Conservation (phyloP, 1,284 basidiomycete genomes). For the Hypsizygus ulmarius region DNA sequence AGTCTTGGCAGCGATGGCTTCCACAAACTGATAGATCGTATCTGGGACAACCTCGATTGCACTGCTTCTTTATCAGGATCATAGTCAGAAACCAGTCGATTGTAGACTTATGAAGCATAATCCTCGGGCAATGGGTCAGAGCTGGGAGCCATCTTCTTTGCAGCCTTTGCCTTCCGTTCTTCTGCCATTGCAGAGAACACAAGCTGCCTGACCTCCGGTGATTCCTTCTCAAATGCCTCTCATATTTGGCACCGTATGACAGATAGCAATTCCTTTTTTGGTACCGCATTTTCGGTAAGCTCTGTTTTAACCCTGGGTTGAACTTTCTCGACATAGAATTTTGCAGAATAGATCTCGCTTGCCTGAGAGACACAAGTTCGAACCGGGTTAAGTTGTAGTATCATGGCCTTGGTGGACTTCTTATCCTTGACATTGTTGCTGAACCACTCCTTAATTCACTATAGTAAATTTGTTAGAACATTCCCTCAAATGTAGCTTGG, state of each 20-base stretch:
- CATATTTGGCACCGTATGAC: not conserved
- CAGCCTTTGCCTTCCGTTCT: not conserved
- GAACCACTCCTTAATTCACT: constrained; percentile 3
- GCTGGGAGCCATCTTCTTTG: not conserved
- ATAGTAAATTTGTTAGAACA: not conserved
- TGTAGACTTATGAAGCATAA: constrained; percentile 1
- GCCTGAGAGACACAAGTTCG: not conserved
- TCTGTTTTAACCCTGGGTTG: not conserved
- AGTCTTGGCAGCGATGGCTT: not conserved
- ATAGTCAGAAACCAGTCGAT: not conserved
- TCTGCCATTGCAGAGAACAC: not conserved
- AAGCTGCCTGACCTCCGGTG: not conserved
- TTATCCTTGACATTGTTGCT: not conserved
- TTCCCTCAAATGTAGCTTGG: no score
- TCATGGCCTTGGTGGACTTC: not conserved
- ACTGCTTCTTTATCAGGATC: not conserved
- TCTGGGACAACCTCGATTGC: constrained; percentile 1
- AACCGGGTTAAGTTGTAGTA: not conserved
- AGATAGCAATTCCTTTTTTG: not conserved
- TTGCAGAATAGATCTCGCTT: not conserved
- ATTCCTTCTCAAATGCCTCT: not conserved
- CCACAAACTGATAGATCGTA: not conserved
- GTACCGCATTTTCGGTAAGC: not conserved
- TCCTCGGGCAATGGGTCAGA: no score
- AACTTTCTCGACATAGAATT: not conserved